Evolutionary conservation across 306 rosid genomes (phyloP).

Genomic region (Dalbergia cultrata): DNA sequence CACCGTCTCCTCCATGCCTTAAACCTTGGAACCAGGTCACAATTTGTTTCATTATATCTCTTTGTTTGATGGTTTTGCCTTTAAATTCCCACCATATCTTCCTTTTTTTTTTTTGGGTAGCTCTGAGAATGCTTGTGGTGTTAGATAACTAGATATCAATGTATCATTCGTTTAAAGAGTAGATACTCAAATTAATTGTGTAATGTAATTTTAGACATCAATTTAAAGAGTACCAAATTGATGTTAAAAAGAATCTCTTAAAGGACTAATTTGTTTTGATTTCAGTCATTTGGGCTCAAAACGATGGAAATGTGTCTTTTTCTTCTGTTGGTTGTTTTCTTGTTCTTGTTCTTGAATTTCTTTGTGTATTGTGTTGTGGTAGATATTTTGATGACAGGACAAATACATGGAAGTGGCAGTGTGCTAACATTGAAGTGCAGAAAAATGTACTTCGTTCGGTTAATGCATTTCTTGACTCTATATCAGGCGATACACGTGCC

Average conservation of each 20-base stretch:
- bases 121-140: not conserved
- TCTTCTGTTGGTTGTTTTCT: not conserved
- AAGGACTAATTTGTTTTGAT: not conserved
- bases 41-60: not conserved
- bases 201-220: too few relatives aligned
- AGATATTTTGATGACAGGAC: constrained; percentile 63
- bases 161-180: too few relatives aligned
- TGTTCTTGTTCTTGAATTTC: not conserved
- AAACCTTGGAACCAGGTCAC: constrained; percentile 79
- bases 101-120: not conserved
- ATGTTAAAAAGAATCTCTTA: not conserved
- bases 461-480: constrained; percentile 70
- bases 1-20: constrained; percentile 79
- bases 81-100: not conserved
- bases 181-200: too few relatives aligned
- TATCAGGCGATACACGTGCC: constrained; percentile 59
- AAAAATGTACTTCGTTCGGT: constrained; percentile 71
- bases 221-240: not conserved
- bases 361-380: not conserved
- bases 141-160: not conserved
- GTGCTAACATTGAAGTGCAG: constrained; percentile 79
- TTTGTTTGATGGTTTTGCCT: not conserved
- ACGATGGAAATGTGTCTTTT: not conserved
- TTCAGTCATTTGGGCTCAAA: not conserved
- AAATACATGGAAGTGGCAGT: constrained; percentile 79